Evolutionary conservation across 2,329 filamentous ascomycete species (phyloP).

Genomic region (Fusarium subtropicale): DNA sequence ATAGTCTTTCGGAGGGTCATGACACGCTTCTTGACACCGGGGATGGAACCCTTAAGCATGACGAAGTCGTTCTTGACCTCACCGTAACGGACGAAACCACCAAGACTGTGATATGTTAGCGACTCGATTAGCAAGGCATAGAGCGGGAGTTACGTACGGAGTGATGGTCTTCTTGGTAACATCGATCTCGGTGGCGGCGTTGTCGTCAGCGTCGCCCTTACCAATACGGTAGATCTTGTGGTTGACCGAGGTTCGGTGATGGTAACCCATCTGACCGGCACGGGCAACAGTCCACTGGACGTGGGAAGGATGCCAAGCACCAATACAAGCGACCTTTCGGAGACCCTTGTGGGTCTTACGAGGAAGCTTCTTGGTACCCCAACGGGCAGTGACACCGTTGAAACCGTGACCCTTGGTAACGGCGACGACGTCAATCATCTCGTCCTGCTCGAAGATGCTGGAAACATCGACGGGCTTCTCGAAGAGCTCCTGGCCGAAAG

Average conservation of each 20-base stretch:
- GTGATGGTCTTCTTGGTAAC: constrained; percentile 99
- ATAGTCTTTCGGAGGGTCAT: constrained; percentile 99
- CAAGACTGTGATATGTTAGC: constrained; percentile 73
- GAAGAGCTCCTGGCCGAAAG: constrained; percentile 94
- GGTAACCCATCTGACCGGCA: constrained; percentile 99
- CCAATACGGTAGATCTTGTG: constrained; percentile 99
- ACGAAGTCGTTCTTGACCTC: constrained; percentile 99
- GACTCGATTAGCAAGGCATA: background rate
- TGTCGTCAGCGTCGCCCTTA: constrained; percentile 89
- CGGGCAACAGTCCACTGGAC: constrained; percentile 99
- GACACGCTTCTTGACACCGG: constrained; percentile 99
- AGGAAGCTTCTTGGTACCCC: constrained; percentile 99
- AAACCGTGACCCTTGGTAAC: constrained; percentile 99
- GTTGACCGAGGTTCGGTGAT: constrained; percentile 99
- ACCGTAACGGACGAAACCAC: constrained; percentile 99
- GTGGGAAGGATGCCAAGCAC: constrained; percentile 99
- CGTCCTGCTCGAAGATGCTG: constrained; percentile 98
- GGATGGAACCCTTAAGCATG: constrained; percentile 96
- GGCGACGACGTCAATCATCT: constrained; percentile 99
- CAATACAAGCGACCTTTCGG: constrained; percentile 99
- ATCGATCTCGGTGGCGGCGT: constrained; percentile 94
- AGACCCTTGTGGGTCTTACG: constrained; percentile 99
- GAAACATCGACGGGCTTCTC: constrained; percentile 98
- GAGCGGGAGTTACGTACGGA: constrained; percentile 76
- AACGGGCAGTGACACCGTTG: constrained; percentile 95